Evolutionary conservation across 176 grass and related monocot genomes (phyloP).

Genomic region (Rhynchospora breviuscula): DNA sequence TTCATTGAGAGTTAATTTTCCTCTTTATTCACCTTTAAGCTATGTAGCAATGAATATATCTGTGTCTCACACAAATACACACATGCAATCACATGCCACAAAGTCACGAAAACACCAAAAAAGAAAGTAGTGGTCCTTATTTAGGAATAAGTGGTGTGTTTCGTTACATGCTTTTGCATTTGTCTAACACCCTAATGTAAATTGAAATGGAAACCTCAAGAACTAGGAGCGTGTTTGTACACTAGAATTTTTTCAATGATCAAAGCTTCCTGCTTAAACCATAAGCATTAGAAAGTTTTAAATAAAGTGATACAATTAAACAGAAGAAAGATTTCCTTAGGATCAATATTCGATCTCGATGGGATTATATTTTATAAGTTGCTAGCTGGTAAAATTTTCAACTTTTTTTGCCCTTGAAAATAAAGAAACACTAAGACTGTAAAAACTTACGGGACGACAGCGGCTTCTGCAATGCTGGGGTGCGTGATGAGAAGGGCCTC

Average conservation of each 20-base stretch:
- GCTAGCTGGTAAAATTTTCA: not conserved
- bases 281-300: not conserved
- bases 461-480: slow-evolving; percentile 48
- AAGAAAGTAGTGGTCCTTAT: slow-evolving; percentile 2
- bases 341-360: no score
- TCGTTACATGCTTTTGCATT: not conserved
- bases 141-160: not conserved
- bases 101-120: not conserved
- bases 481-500: slow-evolving; percentile 74
- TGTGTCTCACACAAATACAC: not conserved
- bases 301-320: not conserved
- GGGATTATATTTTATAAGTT: not conserved
- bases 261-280: not conserved
- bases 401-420: not conserved
- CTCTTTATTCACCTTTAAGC: slow-evolving; percentile 8
- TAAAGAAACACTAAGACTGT: not conserved
- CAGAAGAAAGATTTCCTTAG: not conserved
- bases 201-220: not conserved
- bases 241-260: not conserved
- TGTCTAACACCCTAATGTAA: not conserved
- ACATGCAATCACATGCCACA: not conserved
- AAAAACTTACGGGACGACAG: slow-evolving; percentile 51
- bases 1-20: not conserved
- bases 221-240: not conserved
- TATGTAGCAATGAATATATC: not conserved